These are phyloP conservation scores for Aspergillus pseudotamarii DNA, from an alignment of 2,329 filamentous ascomycete genomes.

Conservation along the genomic window DNA sequence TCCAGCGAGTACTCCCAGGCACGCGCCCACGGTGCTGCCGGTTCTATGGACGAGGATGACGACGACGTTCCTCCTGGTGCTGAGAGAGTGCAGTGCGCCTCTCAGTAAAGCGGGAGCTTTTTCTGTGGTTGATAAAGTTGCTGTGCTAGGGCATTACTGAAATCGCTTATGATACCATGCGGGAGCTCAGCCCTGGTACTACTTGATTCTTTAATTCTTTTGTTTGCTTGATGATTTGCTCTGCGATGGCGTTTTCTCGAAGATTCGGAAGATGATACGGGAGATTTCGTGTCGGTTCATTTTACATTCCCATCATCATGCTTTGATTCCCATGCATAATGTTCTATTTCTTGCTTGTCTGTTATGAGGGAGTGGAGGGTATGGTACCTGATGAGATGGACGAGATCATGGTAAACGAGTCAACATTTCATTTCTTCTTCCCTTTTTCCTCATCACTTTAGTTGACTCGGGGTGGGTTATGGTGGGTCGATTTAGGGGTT, in stretches of 20 bases:
- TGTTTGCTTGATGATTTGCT: constrained; percentile 29
- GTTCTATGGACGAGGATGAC: constrained; percentile 72
- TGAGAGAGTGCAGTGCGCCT: constrained; percentile 56
- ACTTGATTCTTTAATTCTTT: constrained; percentile 25
- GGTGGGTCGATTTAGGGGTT: constrained; percentile 11
- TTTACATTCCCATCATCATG: constrained; percentile 18
- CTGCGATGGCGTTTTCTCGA: constrained; percentile 41
- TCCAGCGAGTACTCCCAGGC: constrained; percentile 63
- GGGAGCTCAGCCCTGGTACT: constrained; percentile 26
- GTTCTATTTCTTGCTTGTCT: constrained; percentile 21
- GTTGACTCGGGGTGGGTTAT: constrained; percentile 16
- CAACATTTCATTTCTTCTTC: constrained; percentile 11
- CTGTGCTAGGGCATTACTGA: constrained; percentile 31
- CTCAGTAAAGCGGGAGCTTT: constrained; percentile 45
- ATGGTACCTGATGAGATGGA: constrained; percentile 21
- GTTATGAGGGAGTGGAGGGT: constrained; percentile 16
- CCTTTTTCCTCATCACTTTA: constrained; percentile 8
- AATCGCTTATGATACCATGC: constrained; percentile 43
- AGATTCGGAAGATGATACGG: constrained; percentile 34
- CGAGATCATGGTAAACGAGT: constrained; percentile 17
- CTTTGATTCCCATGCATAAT: constrained; percentile 26
- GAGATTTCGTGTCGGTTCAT: constrained; percentile 24
- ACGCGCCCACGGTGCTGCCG: constrained; percentile 69
- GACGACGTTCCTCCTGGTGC: constrained; percentile 53
- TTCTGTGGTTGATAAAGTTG: constrained; percentile 21